A percentile compares a stretch with the other conserved stretches of the same genome.
phyloP scores from a whole-genome alignment of 768 basidiomycete species.

The Dioszegia aurantiaca region DNA sequence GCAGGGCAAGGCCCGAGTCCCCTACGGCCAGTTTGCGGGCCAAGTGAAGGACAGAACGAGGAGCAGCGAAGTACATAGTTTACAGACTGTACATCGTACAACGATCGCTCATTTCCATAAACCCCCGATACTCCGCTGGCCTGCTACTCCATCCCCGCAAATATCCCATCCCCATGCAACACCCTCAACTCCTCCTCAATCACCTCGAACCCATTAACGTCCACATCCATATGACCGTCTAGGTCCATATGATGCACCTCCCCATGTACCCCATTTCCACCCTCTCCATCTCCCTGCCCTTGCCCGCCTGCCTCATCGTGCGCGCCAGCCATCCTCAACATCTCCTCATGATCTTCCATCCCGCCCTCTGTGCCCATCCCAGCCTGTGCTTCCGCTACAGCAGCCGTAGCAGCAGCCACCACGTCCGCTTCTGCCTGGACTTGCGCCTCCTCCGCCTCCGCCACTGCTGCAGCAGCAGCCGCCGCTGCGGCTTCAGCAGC shows the following conservation, averaged over 20 bases:
- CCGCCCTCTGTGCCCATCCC: no score
- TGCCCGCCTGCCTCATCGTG: background rate
- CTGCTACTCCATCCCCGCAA: slow-evolving; percentile 1
- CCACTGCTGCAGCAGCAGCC: background rate
- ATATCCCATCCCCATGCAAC: slow-evolving; percentile 3
- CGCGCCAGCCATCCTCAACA: background rate
- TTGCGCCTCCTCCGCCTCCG: background rate
- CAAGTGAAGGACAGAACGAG: no score
- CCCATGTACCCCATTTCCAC: background rate
- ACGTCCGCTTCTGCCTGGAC: background rate
- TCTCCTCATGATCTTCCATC: slow-evolving; percentile 6
- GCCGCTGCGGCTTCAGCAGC: background rate
- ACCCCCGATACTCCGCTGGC: no score
- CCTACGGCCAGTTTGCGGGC: no score
- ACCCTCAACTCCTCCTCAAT: slow-evolving; percentile 13
- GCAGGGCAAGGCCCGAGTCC: no score
- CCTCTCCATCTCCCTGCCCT: background rate
- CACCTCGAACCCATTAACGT: slow-evolving; percentile 8
- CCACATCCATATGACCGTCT: slow-evolving; percentile 7
- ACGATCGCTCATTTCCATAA: background rate
- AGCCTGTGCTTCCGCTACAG: no score
- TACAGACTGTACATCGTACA: no score
- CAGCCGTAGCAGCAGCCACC: no score
- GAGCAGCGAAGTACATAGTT: no score
- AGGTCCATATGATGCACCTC: background rate